These are phyloP conservation scores for Mycena leptocephala DNA, from an alignment of 768 basidiomycete genomes.

Conservation along the genomic window DNA sequence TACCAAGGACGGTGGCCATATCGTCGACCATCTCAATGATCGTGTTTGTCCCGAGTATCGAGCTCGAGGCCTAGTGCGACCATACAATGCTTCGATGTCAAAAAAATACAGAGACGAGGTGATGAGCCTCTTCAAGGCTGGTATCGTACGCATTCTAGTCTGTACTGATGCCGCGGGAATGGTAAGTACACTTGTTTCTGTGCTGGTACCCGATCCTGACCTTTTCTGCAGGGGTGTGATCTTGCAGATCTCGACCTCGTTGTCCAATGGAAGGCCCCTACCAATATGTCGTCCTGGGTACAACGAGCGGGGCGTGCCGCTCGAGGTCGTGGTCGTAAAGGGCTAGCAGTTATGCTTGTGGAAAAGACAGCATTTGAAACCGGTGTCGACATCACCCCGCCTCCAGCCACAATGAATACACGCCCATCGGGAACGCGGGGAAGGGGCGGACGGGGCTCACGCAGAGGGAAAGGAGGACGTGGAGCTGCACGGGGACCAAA, in stretches of 20 bases:
- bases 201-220: too few relatives aligned
- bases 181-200: constrained; percentile 44
- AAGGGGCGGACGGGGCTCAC: too few relatives aligned
- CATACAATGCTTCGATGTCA: constrained; percentile 46
- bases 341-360: not conserved
- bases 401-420: too few relatives aligned
- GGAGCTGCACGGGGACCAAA: too few relatives aligned
- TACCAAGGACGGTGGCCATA: constrained; percentile 40
- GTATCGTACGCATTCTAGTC: constrained; percentile 45
- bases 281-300: not conserved
- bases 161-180: constrained; percentile 58
- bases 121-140: constrained; percentile 44
- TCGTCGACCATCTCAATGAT: constrained; percentile 43
- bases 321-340: not conserved
- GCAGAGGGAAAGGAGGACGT: too few relatives aligned
- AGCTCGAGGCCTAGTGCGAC: constrained; percentile 38
- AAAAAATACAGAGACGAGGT: constrained; percentile 39
- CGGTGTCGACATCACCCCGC: too few relatives aligned
- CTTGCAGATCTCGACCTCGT: not conserved
- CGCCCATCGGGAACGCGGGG: too few relatives aligned
- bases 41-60: constrained; percentile 30
- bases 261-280: not conserved
- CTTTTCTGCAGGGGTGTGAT: not conserved
- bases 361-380: constrained; percentile 5
- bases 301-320: not conserved